These are phyloP conservation scores for Osmanthus fragrans DNA, from an alignment of 257 asterid species.

Conservation along the genomic window DNA sequence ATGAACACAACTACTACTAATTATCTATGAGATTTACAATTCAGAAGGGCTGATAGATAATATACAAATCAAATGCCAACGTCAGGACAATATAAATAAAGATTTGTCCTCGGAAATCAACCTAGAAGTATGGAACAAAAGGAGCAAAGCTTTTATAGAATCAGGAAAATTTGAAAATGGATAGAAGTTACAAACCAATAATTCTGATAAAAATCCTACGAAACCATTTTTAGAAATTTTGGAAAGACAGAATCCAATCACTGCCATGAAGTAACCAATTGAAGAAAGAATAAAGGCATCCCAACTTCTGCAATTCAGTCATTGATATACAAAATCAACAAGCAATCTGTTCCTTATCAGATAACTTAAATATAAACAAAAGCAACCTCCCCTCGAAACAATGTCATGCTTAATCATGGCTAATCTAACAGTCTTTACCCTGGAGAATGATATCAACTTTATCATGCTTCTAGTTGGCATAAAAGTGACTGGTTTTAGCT, in stretches of 20 bases:
- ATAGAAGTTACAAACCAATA: neutral
- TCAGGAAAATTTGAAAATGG: neutral
- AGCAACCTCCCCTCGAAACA: neutral
- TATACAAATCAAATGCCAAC: neutral
- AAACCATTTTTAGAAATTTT: neutral
- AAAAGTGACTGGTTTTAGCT: neutral
- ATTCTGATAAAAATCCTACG: neutral
- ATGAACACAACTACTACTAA: neutral
- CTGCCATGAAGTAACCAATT: neutral
- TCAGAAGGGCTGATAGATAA: neutral
- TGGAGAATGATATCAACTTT: neutral
- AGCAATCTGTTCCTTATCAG: neutral
- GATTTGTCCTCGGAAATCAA: neutral
- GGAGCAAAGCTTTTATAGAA: neutral
- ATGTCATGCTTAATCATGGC: neutral
- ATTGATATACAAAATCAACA: constrained; percentile 12
- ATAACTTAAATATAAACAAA: neutral
- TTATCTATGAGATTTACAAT: neutral
- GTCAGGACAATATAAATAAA: neutral
- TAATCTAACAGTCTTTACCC: neutral
- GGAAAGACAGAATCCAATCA: neutral
- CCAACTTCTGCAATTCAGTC: constrained; percentile 5
- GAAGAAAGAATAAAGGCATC: neutral
- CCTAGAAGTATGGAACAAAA: neutral
- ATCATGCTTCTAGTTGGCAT: neutral